Conservation (phyloP, 345 rosid species). For the Schrenkiella parvula region DNA sequence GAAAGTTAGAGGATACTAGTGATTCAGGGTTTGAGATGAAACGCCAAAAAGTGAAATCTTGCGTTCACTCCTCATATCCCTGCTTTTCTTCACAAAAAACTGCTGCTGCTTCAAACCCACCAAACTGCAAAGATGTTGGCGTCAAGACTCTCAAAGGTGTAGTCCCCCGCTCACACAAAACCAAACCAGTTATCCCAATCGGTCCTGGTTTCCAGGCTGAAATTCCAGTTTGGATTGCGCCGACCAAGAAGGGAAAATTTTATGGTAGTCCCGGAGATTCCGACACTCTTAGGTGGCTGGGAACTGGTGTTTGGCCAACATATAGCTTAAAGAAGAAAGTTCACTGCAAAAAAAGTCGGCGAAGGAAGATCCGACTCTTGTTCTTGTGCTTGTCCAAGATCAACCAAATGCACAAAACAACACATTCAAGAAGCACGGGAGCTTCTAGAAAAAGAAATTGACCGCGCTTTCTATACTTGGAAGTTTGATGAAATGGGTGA, state of each 20-base stretch:
- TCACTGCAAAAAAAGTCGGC: slow-evolving; percentile 31
- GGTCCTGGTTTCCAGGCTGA: slow-evolving; percentile 49
- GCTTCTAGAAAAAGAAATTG: slow-evolving; percentile 31
- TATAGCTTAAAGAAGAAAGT: slow-evolving; percentile 27
- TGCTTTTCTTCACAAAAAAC: slow-evolving; percentile 1
- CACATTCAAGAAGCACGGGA: slow-evolving; percentile 33
- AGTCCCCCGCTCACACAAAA: neutral
- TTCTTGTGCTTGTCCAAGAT: slow-evolving; percentile 35
- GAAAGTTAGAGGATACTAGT: slow-evolving; percentile 17
- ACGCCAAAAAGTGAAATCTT: neutral
- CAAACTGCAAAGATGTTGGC: slow-evolving; percentile 4
- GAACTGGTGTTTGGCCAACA: slow-evolving; percentile 43
- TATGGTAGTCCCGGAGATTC: slow-evolving; percentile 37
- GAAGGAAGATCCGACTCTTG: slow-evolving; percentile 38
- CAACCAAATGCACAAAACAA: slow-evolving; percentile 31
- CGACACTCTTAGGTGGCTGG: slow-evolving; percentile 38
- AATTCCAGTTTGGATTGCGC: slow-evolving; percentile 39
- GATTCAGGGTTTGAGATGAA: slow-evolving; percentile 24
- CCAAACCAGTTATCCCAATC: slow-evolving; percentile 35
- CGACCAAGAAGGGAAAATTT: slow-evolving; percentile 22
- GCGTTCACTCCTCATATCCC: slow-evolving; percentile 6
- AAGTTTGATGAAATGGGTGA: slow-evolving; percentile 46
- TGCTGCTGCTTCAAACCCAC: slow-evolving; percentile 13
- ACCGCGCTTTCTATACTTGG: slow-evolving; percentile 39
- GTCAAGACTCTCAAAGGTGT: slow-evolving; percentile 6